Percentiles rank a stretch among this genome's conserved stretches.
These are phyloP conservation scores for Volvariella surrecta DNA, from an alignment of 1,284 basidiomycete species.

Conservation along the genomic window DNA sequence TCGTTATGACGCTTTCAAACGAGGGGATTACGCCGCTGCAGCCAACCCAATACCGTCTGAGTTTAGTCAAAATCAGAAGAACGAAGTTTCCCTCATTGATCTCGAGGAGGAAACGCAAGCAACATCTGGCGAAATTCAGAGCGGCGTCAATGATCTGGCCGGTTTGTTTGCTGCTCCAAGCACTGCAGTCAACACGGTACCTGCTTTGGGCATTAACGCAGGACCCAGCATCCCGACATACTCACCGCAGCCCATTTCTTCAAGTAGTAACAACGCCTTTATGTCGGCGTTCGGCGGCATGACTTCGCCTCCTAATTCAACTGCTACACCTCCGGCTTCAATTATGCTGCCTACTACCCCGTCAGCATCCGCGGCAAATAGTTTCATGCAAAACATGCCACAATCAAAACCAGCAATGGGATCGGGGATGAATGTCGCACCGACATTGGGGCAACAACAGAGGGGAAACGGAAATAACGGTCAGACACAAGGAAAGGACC, in stretches of 20 bases:
- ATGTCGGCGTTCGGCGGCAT: not conserved
- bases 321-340: conserved; percentile 29
- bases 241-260: conserved; percentile 12
- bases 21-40: conserved; percentile 71
- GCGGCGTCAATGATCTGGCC: conserved; percentile 46
- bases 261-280: conserved; percentile 9
- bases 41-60: conserved; percentile 59
- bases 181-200: conserved; percentile 13
- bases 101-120: conserved; percentile 46
- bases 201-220: conserved; percentile 6
- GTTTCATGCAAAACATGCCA: not conserved
- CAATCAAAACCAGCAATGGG: conserved; percentile 1
- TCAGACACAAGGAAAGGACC: conserved; percentile 54
- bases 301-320: conserved; percentile 7
- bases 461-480: conserved; percentile 8
- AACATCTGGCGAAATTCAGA: conserved; percentile 13
- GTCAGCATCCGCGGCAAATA: conserved; percentile 6
- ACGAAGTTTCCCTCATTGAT: conserved; percentile 58
- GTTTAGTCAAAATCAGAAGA: conserved; percentile 25
- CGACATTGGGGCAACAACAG: conserved; percentile 14
- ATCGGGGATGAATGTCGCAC: conserved; percentile 12
- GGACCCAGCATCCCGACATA: conserved; percentile 7
- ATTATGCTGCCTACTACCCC: conserved; percentile 48
- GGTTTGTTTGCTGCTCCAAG: conserved; percentile 37
- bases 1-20: conserved; percentile 88